Conservation (phyloP, 176 grass and related monocot genomes). For the Eragrostis nindensis region DNA sequence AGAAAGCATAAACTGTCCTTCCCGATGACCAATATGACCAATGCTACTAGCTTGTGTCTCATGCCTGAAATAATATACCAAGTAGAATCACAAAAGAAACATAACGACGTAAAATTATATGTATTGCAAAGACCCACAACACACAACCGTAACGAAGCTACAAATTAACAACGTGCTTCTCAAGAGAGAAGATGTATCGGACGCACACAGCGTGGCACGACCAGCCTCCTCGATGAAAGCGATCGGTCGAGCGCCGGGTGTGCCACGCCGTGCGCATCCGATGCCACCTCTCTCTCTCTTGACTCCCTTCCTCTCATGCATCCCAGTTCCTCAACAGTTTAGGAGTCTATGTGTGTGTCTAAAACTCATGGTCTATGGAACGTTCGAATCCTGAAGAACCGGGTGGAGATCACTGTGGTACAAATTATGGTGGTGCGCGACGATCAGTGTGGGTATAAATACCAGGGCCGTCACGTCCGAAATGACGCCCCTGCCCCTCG, state of each 20-base stretch:
- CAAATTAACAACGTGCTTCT: no score
- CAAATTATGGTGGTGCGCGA: no score
- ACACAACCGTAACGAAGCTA: not conserved
- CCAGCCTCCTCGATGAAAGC: not conserved
- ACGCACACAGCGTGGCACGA: slow-evolving; percentile 37
- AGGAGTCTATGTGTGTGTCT: not conserved
- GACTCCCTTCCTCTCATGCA: not conserved
- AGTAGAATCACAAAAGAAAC: not conserved
- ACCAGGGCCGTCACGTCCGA: not conserved
- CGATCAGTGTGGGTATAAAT: not conserved
- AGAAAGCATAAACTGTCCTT: no score
- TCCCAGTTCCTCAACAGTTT: not conserved
- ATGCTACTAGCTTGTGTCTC: no score
- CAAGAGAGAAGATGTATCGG: not conserved
- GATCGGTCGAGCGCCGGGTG: not conserved
- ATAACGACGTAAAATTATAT: not conserved
- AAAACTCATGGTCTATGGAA: no score
- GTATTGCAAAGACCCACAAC: not conserved
- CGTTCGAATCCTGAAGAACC: no score
- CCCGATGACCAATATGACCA: no score
- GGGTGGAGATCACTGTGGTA: no score
- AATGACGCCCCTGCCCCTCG: not conserved
- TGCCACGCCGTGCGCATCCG: slow-evolving; percentile 15
- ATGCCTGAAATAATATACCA: no score
- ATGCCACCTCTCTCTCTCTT: not conserved